Conservation (phyloP, 371 early-diverging fungal species). For the Apophysomyces ossiformis region DNA sequence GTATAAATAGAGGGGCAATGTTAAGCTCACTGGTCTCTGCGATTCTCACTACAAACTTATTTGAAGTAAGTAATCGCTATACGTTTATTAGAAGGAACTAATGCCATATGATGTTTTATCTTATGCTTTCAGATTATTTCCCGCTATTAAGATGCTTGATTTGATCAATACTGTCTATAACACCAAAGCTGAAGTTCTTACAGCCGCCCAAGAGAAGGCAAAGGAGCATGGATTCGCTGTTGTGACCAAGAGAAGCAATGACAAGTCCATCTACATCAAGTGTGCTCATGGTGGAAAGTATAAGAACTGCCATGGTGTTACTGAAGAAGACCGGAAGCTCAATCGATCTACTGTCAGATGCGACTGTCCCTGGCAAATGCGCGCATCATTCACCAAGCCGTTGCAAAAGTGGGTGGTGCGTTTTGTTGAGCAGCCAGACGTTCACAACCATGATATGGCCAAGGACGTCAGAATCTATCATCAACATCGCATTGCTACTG, state of each 20-base stretch:
- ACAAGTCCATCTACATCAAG: background rate
- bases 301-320: background rate
- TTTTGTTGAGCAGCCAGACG: background rate
- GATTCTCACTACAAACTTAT: no score
- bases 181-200: background rate
- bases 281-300: background rate
- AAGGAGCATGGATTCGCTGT: background rate
- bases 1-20: no score
- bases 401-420: background rate
- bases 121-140: no score
- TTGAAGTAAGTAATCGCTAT: no score
- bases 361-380: background rate
- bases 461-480: no score
- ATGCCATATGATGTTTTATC: no score
- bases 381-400: background rate
- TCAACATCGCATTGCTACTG: no score
- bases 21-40: no score
- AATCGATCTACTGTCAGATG: background rate
- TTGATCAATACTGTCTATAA: background rate
- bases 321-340: background rate
- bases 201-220: background rate
- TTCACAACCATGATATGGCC: no score
- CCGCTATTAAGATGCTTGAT: no score
- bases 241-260: background rate
- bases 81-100: no score